These are phyloP conservation scores for Fusarium torulosum DNA, from an alignment of 2,329 filamentous ascomycete species.

Conservation along the genomic window DNA sequence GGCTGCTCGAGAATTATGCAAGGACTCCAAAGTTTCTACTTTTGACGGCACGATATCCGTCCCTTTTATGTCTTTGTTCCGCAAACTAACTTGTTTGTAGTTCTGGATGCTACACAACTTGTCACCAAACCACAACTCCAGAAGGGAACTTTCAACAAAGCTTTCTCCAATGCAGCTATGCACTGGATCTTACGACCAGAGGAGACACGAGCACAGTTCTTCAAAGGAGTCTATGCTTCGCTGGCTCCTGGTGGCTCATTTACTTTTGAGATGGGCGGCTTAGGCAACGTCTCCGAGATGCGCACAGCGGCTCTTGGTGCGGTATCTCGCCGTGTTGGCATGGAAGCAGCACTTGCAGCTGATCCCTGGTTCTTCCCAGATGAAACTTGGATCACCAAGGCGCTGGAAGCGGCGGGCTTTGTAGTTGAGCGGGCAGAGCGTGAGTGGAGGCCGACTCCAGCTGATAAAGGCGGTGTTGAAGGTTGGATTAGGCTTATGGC, in stretches of 20 bases:
- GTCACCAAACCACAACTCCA: constrained; percentile 53
- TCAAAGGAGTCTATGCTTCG: constrained; percentile 63
- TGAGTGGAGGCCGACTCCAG: constrained; percentile 73
- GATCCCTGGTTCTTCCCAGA: constrained; percentile 81
- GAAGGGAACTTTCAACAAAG: constrained; percentile 61
- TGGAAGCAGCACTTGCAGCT: constrained; percentile 61
- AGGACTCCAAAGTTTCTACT: constrained; percentile 54
- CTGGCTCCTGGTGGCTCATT: constrained; percentile 69
- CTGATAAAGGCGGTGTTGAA: constrained; percentile 70
- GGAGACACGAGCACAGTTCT: constrained; percentile 62
- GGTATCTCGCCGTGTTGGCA: constrained; percentile 63
- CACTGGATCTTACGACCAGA: constrained; percentile 72
- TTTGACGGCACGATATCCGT: constrained; percentile 58
- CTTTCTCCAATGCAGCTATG: constrained; percentile 75
- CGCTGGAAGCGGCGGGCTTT: constrained; percentile 61
- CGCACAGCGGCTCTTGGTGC: constrained; percentile 68
- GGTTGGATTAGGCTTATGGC: constrained; percentile 77
- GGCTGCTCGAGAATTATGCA: constrained; percentile 60
- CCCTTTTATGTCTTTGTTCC: no score
- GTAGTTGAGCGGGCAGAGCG: constrained; percentile 66
- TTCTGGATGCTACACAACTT: constrained; percentile 61
- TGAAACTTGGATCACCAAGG: constrained; percentile 67
- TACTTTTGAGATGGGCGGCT: constrained; percentile 78
- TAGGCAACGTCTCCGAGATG: constrained; percentile 76
- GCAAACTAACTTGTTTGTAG: constrained; percentile 47